Conservation (phyloP, 352 stramenopile species). For the Globisporangium uncinulatum region DNA sequence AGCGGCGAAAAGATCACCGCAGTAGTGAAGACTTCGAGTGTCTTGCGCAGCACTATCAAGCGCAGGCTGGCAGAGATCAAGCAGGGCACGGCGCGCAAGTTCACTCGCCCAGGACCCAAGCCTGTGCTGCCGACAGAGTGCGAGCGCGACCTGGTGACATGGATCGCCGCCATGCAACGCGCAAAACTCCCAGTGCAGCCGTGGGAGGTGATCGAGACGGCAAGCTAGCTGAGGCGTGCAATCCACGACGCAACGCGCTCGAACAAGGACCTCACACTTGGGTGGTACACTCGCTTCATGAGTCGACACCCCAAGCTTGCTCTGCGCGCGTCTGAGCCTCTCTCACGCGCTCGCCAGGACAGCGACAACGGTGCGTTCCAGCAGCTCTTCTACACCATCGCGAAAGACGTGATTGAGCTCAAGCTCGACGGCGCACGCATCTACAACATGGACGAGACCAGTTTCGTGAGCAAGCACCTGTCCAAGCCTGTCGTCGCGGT, state of each 20-base stretch:
- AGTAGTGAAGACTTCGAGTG: not conserved
- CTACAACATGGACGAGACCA: not conserved
- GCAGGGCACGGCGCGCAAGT: not conserved
- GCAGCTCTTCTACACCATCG: not conserved
- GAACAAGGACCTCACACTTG: not conserved
- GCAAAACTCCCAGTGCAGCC: not conserved
- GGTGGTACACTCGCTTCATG: not conserved
- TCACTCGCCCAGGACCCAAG: not conserved
- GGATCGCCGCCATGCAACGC: too few relatives aligned
- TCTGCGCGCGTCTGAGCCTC: too few relatives aligned
- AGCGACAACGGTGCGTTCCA: not conserved
- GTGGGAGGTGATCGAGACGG: not conserved
- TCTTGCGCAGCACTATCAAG: not conserved
- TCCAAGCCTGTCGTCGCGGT: not conserved
- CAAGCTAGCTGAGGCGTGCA: not conserved
- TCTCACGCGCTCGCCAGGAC: not conserved
- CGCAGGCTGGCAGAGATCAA: not conserved
- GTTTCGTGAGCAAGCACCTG: too few relatives aligned
- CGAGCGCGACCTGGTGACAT: too few relatives aligned
- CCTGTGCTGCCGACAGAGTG: not conserved
- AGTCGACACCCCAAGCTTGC: too few relatives aligned
- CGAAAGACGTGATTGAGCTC: not conserved
- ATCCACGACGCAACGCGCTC: not conserved
- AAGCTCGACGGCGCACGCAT: not conserved
- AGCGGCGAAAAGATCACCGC: not conserved